Base-by-base conservation (phyloP, 345 rosid species). In the Toxicodendron radicans region DNA sequence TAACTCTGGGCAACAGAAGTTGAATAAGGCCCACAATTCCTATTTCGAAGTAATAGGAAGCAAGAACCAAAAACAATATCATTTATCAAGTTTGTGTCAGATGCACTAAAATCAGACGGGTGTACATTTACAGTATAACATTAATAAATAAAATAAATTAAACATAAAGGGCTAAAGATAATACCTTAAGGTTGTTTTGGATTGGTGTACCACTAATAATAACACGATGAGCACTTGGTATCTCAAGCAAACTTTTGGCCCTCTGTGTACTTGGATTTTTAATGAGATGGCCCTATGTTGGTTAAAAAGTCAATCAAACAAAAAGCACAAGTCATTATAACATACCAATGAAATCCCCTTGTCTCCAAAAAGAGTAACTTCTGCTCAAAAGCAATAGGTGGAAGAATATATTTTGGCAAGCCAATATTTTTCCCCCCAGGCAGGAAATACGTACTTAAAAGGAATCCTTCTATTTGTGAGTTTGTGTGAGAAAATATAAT, bases 21-120 rank as follows among this genome's bases (percentile, higher is more conserved):
- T 89, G 80, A 95, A 95, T 78, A 95, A 79, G 62, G 99, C 95
- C 99, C 99, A 95, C 35, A 95, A 64, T 84, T 95, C 99, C 98
- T 95, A 46, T 76, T 70, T 74, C 62, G 78, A 67, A 77, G 23
- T 13, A 73, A 78, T 72, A 72, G 43, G 33, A n/a, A 45, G 7
- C 24, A 72, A 49, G 45, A 56, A 62, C 5, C n/a, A 68, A 58
- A 63, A 8, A n/a, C 17, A 17, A 62, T 68, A 77, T 43, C 57
- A 52, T 49, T 8, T 58, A 58, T 43, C 24, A 32, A 13, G 33
- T 58, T 71, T 78, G 58, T 53, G 54, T 57, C 52, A 56, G 32
- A 56, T 70, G 54, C 54, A 71, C 35, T 18, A 35, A 61, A 73
- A 70, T 23, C 30, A 57, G 12, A 46, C 48, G 12, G 43, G 30